These are phyloP conservation scores for Calonectria montana DNA, from an alignment of 2,329 filamentous ascomycete species.

Conservation along the genomic window DNA sequence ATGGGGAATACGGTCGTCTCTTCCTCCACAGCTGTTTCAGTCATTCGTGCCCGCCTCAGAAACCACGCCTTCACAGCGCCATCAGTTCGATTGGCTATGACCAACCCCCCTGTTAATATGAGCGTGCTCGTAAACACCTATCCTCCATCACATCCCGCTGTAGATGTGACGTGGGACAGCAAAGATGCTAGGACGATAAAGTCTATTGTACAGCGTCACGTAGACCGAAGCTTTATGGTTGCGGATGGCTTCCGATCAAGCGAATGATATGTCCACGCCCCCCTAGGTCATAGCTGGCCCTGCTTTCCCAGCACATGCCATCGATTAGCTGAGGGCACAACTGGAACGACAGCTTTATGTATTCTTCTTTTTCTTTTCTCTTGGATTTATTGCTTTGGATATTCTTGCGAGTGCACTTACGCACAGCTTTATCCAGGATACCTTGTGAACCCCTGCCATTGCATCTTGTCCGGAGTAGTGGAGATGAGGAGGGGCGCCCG, in stretches of 20 bases:
- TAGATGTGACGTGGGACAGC: constrained; percentile 23
- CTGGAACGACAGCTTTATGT: not conserved
- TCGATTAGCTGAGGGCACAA: not conserved
- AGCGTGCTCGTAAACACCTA: constrained; percentile 19
- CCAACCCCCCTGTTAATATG: constrained; percentile 34
- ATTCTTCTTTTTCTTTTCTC: not conserved
- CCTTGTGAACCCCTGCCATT: constrained; percentile 16
- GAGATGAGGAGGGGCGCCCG: not conserved
- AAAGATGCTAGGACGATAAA: constrained; percentile 3
- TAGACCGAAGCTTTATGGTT: not conserved
- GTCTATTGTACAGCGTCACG: not conserved
- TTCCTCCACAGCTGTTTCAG: not conserved
- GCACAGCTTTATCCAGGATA: constrained; percentile 19
- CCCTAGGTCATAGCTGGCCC: not conserved
- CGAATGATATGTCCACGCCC: constrained; percentile 14
- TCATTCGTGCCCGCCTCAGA: constrained; percentile 1
- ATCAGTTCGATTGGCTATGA: constrained; percentile 17
- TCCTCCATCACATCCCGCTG: constrained; percentile 1
- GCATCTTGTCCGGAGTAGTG: not conserved
- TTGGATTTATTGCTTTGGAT: not conserved
- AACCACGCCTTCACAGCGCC: constrained; percentile 1
- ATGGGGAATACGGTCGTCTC: not conserved
- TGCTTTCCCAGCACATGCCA: not conserved
- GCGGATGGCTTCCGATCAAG: not conserved
- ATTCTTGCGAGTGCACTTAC: not conserved